Percentiles rank a stretch among this genome's conserved stretches.
Conservation (phyloP, 139 green algal genomes). For the Tetradesmus obliquus region DNA sequence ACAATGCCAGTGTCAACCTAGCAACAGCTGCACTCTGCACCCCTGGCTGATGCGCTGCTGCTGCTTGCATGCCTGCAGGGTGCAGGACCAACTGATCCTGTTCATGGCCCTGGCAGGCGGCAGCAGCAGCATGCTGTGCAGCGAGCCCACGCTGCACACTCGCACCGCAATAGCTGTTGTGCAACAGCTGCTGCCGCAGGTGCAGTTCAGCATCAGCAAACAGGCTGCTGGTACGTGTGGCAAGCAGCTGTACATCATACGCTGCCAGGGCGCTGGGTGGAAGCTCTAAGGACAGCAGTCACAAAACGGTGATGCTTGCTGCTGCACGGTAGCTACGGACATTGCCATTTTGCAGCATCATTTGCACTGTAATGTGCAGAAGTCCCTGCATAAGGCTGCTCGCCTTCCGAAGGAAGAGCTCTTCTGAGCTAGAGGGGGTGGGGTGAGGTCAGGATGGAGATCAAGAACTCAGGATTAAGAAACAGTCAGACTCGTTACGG, state of each 20-base stretch:
- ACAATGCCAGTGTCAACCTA: background rate
- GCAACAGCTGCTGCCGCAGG: slow-evolving; percentile 63
- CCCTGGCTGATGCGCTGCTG: background rate
- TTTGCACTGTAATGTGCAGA: no score
- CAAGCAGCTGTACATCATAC: slow-evolving; percentile 18
- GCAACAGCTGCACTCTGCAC: background rate
- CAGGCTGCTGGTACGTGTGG: background rate
- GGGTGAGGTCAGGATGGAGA: no score
- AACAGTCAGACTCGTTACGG: no score
- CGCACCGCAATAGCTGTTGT: slow-evolving; percentile 82
- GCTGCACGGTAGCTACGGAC: background rate
- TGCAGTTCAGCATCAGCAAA: slow-evolving; percentile 51
- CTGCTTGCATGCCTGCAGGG: slow-evolving; percentile 44
- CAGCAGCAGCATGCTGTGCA: slow-evolving; percentile 63
- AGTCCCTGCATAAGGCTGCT: no score
- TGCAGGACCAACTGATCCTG: slow-evolving; percentile 89
- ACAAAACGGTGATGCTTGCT: background rate
- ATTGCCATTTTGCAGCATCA: no score
- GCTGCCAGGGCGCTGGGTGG: slow-evolving; percentile 6
- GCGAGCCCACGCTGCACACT: slow-evolving; percentile 83
- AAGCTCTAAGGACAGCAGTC: background rate
- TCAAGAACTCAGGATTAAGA: no score
- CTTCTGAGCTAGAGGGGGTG: no score
- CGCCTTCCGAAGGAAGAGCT: no score
- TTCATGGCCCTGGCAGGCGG: slow-evolving; percentile 87